These are phyloP conservation scores for Lepidopterella palustris DNA, from an alignment of 495 filamentous ascomycete genomes.

Conservation along the genomic window DNA sequence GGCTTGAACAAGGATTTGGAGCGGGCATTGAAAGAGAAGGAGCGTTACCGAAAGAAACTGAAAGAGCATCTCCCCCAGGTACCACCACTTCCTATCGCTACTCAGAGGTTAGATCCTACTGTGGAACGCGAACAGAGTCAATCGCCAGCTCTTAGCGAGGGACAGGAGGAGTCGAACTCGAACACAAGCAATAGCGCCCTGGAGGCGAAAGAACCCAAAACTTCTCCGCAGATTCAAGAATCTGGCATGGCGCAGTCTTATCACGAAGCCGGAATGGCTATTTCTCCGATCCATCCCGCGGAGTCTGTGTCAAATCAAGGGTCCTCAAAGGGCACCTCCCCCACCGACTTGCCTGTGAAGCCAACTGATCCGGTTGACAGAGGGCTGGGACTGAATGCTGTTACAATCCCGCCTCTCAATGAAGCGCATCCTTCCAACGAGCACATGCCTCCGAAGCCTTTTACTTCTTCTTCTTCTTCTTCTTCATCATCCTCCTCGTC, in stretches of 20 bases:
- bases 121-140: constrained; percentile 28
- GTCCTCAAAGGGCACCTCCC: constrained; percentile 16
- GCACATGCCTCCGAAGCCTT: neutral
- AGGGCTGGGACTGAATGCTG: constrained; percentile 16
- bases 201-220: constrained; percentile 15
- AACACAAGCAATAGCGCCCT: constrained; percentile 5
- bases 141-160: constrained; percentile 29
- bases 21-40: constrained; percentile 86
- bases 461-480: neutral
- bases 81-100: constrained; percentile 43
- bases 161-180: constrained; percentile 18
- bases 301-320: constrained; percentile 18
- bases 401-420: constrained; percentile 1
- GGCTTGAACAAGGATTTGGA: constrained; percentile 94
- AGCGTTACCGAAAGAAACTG: constrained; percentile 82
- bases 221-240: constrained; percentile 23
- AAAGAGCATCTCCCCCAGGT: constrained; percentile 60
- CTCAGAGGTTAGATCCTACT: constrained; percentile 23
- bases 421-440: neutral
- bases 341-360: constrained; percentile 24
- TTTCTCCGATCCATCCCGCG: constrained; percentile 21
- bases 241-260: constrained; percentile 7
- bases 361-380: constrained; percentile 9
- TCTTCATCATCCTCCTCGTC: neutral
- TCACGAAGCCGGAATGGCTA: constrained; percentile 14